phyloP scores from a whole-genome alignment of 768 basidiomycete species.

The Boletus insuetus region DNA sequence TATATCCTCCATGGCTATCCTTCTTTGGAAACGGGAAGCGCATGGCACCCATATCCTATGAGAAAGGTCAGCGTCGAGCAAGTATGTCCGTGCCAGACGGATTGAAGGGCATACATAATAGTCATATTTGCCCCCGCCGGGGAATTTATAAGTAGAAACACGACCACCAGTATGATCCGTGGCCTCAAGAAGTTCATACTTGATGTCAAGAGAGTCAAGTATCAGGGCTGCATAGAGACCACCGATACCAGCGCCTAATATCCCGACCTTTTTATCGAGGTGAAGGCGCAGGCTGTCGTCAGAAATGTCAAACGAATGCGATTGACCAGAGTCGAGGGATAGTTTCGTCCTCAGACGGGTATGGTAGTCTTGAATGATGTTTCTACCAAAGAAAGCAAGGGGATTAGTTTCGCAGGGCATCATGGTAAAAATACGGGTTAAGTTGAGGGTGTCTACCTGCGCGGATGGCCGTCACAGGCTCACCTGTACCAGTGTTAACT shows the following conservation, averaged over 20 bases:
- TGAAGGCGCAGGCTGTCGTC: neutral
- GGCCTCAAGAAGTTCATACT: slow-evolving; percentile 46
- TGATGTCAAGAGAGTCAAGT: slow-evolving; percentile 40
- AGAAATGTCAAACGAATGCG: neutral
- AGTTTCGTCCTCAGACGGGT: neutral
- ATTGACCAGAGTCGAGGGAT: neutral
- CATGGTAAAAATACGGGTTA: too few relatives aligned
- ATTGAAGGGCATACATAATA: slow-evolving; percentile 30
- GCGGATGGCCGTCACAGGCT: too few relatives aligned
- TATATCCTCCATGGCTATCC: slow-evolving; percentile 5
- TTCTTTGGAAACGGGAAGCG: slow-evolving; percentile 30
- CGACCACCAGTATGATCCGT: slow-evolving; percentile 41
- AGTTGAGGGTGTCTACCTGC: too few relatives aligned
- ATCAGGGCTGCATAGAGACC: slow-evolving; percentile 46
- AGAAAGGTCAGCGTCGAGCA: neutral
- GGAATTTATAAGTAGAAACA: slow-evolving; percentile 43
- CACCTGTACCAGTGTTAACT: too few relatives aligned
- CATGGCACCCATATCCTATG: slow-evolving; percentile 39
- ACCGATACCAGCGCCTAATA: slow-evolving; percentile 22
- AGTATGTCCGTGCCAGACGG: too few relatives aligned
- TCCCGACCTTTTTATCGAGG: slow-evolving; percentile 11
- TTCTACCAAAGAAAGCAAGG: slow-evolving; percentile 10
- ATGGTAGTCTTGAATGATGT: slow-evolving; percentile 11
- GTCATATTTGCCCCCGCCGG: slow-evolving; percentile 26
- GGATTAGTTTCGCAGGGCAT: slow-evolving; percentile 6